phyloP scores from a whole-genome alignment of 768 basidiomycete genomes.

The Psilocybe cyanescens region DNA sequence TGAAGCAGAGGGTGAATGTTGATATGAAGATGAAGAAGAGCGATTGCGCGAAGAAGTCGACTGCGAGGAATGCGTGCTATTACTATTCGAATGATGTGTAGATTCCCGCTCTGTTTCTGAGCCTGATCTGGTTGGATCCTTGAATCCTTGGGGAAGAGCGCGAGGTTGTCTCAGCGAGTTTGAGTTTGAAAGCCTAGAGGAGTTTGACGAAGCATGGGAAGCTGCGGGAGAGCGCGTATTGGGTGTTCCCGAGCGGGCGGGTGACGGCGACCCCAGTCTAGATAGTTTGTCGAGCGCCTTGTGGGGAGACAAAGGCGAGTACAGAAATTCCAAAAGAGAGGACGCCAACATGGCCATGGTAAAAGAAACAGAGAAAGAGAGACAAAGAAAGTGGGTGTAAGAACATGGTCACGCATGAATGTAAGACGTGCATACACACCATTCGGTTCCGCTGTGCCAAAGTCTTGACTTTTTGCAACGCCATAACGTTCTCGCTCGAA shows the following conservation, averaged over 20 bases:
- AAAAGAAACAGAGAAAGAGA: conserved; percentile 19
- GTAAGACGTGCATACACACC: conserved; percentile 46
- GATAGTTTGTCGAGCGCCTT: conserved; percentile 75
- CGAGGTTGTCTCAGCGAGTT: conserved; percentile 34
- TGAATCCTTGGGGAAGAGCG: conserved; percentile 26
- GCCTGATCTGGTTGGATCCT: conserved; percentile 57
- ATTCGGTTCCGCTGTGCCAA: conserved; percentile 74
- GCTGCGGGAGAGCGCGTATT: conserved; percentile 36
- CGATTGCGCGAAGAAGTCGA: conserved; percentile 23
- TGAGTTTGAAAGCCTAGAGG: conserved; percentile 36
- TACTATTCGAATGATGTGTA: conserved; percentile 33
- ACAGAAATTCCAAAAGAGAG: conserved; percentile 32
- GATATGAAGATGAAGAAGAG: conserved; percentile 22
- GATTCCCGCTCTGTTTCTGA: conserved; percentile 85
- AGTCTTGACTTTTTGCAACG: conserved; percentile 71
- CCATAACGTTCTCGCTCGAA: conserved; percentile 57
- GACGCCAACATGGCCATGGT: conserved; percentile 29
- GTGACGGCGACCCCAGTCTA: conserved; percentile 60
- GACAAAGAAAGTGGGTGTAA: conserved; percentile 10
- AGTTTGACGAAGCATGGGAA: conserved; percentile 34
- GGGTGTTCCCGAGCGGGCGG: conserved; percentile 32
- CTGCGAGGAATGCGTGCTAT: conserved; percentile 30
- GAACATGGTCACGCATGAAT: conserved; percentile 15
- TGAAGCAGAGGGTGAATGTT: conserved; percentile 23
- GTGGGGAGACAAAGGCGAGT: conserved; percentile 26